A percentile compares a stretch with the other conserved stretches of the same genome.
Evolutionary conservation across 73 alveolate genomes (phyloP).

Genomic region (Stentor coeruleus): DNA sequence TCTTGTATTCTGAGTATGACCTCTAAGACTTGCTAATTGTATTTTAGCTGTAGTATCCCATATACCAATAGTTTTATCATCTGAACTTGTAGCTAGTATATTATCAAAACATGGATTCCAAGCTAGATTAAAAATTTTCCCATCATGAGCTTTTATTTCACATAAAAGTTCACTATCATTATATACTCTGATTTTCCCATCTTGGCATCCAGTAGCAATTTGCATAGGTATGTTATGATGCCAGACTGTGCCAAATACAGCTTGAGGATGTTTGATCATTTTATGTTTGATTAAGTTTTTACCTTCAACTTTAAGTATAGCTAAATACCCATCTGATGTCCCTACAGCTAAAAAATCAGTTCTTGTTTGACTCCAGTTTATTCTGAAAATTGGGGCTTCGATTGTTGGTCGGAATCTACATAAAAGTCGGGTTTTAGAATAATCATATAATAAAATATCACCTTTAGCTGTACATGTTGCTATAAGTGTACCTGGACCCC

Average conservation of each 20-base stretch:
- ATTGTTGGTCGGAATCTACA: neutral
- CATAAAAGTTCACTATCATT: slow-evolving; percentile 33
- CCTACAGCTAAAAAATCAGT: neutral
- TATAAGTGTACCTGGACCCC: neutral
- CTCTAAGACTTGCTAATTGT: slow-evolving; percentile 47
- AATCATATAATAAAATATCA: neutral
- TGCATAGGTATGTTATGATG: slow-evolving; percentile 32
- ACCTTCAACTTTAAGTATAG: neutral
- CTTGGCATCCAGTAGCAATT: slow-evolving; percentile 49
- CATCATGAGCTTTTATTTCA: slow-evolving; percentile 55
- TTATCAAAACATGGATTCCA: slow-evolving; percentile 50
- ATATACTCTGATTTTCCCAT: slow-evolving; percentile 50
- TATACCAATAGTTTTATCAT: slow-evolving; percentile 64
- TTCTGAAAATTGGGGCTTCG: slow-evolving; percentile 21
- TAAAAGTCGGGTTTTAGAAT: neutral
- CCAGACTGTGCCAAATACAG: slow-evolving; percentile 59
- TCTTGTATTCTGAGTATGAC: slow-evolving; percentile 75
- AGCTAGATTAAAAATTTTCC: slow-evolving; percentile 52
- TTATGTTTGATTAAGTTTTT: neutral
- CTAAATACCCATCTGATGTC: neutral
- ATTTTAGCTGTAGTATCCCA: slow-evolving; percentile 49
- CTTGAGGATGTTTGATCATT: slow-evolving; percentile 37
- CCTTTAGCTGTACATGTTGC: neutral
- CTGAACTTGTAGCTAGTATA: slow-evolving; percentile 70
- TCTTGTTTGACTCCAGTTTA: neutral